Base-by-base conservation (phyloP, 768 basidiomycete species). In the Sarcodon aspratus region DNA sequence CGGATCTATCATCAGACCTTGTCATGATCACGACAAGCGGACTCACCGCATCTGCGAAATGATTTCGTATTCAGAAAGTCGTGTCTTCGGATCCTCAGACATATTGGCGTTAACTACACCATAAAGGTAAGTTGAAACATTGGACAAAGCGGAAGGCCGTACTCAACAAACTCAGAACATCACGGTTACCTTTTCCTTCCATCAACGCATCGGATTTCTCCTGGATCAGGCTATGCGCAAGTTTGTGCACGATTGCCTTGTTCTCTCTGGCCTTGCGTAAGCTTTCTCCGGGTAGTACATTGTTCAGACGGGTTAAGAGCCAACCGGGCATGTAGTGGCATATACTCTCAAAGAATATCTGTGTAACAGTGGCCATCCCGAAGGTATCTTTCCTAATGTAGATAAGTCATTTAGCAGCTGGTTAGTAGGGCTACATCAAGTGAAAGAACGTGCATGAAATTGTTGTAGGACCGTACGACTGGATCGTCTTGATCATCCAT, bases 81-180 rank as follows among this genome's bases (percentile, higher is more conserved):
- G 65, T 7, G 63, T 62, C 40, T 61, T 63, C 27, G 63, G 61
- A 45, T 74, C 62, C 54, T 76, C 71, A 1, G 74, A 69, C 9
- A 69, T 67, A 58, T 80, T 80, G 9, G 78, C 77, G 56, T 72
- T 71, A 42, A 78, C 78, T 78, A 53, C 48, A 12, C 60, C 52
- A 6, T 70, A 54, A 15, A 59, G 54, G 48, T 63, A 61, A 8
- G 67, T 49, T 36, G 34, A 32, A 27, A 40, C 33, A 31, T 17
- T 8, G 34, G 0, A 12, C 9, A 8, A 12, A 13, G 48, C 48
- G 42, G 17, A 36, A 27, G 33, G 27, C 53, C 66, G 47, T 50
- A 78, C 79, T 73, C 9, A 81, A 63, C n/a, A 79, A 63, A 48
- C 76, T 77, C 53, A 81, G 62, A 21, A 79, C 67, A 56, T 81